Conservation (phyloP, 306 rosid species). For the Malus orientalis region DNA sequence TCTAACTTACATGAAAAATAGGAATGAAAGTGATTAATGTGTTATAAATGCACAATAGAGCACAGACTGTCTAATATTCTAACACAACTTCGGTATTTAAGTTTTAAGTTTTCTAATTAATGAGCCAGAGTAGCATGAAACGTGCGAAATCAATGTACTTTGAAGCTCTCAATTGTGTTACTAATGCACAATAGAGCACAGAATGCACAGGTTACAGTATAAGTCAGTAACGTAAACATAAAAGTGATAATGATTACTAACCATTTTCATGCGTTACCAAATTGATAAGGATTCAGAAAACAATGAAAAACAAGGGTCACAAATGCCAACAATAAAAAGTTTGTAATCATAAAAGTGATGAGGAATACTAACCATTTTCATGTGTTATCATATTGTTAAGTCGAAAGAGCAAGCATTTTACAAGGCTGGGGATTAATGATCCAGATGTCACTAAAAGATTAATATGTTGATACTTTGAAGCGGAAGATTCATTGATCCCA, state of each 20-base stretch:
- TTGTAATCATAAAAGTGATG: constrained; percentile 1
- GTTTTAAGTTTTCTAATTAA: too few relatives aligned
- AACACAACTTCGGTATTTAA: too few relatives aligned
- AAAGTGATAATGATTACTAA: constrained; percentile 26
- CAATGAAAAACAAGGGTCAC: background rate
- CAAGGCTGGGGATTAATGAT: constrained; percentile 80
- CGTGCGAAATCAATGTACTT: too few relatives aligned
- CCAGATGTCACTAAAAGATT: constrained; percentile 91
- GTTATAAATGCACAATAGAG: too few relatives aligned
- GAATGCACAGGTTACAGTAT: too few relatives aligned
- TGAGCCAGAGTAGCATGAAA: too few relatives aligned
- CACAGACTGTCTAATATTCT: too few relatives aligned
- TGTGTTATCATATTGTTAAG: constrained; percentile 52
- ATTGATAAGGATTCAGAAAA: background rate
- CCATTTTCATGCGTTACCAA: constrained; percentile 61
- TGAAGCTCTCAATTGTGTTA: too few relatives aligned
- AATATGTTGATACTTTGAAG: constrained; percentile 33
- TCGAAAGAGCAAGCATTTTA: constrained; percentile 82
- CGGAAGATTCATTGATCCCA: constrained; percentile 25
- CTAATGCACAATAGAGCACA: too few relatives aligned
- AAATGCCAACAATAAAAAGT: background rate
- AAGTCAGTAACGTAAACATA: background rate
- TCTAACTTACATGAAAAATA: background rate
- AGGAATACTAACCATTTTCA: constrained; percentile 54
- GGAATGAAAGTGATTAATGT: background rate